phyloP scores from a whole-genome alignment of 176 grass and related monocot species.

The Cenchrus fungigraminus region DNA sequence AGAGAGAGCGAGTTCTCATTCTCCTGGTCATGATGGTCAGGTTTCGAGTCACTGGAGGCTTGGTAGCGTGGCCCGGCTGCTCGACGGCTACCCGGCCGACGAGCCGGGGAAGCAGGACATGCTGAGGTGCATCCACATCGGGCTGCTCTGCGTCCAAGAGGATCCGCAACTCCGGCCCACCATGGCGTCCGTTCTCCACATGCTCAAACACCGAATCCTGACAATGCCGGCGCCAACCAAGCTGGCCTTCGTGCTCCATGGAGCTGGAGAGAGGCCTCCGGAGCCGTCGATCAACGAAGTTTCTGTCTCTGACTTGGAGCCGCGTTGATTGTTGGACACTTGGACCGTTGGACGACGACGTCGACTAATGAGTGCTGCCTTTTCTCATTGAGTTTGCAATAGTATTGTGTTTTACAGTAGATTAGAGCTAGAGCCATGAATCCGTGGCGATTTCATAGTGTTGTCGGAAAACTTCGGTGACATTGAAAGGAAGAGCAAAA shows the following conservation, averaged over 20 bases:
- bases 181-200: conserved; percentile 48
- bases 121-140: conserved; percentile 56
- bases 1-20: too few relatives aligned
- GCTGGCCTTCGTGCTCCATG: conserved; percentile 10
- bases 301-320: not conserved
- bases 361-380: too few relatives aligned
- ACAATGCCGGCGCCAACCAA: conserved; percentile 34
- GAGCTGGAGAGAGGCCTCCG: not conserved
- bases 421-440: too few relatives aligned
- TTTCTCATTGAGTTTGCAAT: too few relatives aligned
- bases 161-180: conserved; percentile 42
- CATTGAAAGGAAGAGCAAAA: too few relatives aligned
- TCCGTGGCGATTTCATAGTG: too few relatives aligned
- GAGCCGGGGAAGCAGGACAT: conserved; percentile 13
- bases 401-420: too few relatives aligned
- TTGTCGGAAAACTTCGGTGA: too few relatives aligned
- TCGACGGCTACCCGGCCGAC: conserved; percentile 19
- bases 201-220: conserved; percentile 45
- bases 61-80: conserved; percentile 15
- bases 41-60: conserved; percentile 46
- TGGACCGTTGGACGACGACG: too few relatives aligned
- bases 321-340: not conserved
- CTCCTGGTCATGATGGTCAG: not conserved
- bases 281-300: too few relatives aligned
- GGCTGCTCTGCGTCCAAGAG: conserved; percentile 40